These are phyloP conservation scores for Chytriomyces sp. DNA, from an alignment of 192 early-diverging fungal species.

Conservation along the genomic window DNA sequence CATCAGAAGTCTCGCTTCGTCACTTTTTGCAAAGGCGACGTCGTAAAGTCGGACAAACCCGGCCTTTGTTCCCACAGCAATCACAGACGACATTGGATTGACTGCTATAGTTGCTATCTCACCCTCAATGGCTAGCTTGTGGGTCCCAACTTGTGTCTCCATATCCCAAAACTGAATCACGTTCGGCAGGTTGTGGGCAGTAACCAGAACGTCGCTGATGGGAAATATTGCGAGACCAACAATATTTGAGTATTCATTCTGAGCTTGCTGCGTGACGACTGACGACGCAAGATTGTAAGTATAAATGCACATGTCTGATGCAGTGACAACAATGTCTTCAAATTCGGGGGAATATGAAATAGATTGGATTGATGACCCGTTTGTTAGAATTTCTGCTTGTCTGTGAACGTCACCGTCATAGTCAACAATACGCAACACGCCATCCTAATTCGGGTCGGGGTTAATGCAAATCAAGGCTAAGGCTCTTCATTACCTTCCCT, in stretches of 20 bases:
- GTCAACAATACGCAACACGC: constrained; percentile 31
- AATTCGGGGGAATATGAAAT: constrained; percentile 51
- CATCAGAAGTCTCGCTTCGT: constrained; percentile 34
- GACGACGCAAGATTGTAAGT: constrained; percentile 16
- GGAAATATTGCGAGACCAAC: constrained; percentile 21
- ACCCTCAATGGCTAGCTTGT: not conserved
- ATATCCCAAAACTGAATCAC: constrained; percentile 38
- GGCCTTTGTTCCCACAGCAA: constrained; percentile 41
- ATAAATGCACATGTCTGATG: constrained; percentile 25
- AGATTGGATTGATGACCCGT: constrained; percentile 5
- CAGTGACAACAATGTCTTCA: constrained; percentile 26
- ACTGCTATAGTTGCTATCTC: constrained; percentile 15
- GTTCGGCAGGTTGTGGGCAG: constrained; percentile 12
- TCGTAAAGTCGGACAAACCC: constrained; percentile 46
- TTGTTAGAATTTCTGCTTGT: constrained; percentile 7
- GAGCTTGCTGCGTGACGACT: not conserved
- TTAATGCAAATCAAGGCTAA: not conserved
- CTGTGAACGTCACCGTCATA: constrained; percentile 29
- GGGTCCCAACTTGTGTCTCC: constrained; percentile 9
- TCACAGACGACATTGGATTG: constrained; percentile 25
- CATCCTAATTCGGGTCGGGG: constrained; percentile 38
- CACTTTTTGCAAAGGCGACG: constrained; percentile 1
- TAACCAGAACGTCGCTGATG: constrained; percentile 29
- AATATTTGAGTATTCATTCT: constrained; percentile 19
- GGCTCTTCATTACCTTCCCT: constrained; percentile 38